Evolutionary conservation across 345 rosid species (phyloP).

Genomic region (Eucalyptus guilfoylei): DNA sequence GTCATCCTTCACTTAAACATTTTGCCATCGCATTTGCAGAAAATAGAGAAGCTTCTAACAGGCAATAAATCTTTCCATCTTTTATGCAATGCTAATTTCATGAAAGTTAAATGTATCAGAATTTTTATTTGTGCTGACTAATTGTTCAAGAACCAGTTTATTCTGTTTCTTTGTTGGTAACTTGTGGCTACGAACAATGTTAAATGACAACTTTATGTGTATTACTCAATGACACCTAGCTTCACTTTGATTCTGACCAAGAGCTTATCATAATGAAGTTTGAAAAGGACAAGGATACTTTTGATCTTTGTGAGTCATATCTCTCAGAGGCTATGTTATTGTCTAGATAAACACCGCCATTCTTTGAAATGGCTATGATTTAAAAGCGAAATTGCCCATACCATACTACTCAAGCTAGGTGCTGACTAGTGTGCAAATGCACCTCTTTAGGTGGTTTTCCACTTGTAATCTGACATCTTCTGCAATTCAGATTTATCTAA

Average conservation of each 20-base stretch:
- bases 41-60: conserved; percentile 42
- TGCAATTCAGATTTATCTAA: background rate
- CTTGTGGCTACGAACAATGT: background rate
- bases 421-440: background rate
- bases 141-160: background rate
- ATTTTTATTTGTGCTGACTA: background rate
- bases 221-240: background rate
- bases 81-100: background rate
- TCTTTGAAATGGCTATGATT: background rate
- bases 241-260: background rate
- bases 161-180: background rate
- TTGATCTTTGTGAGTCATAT: background rate
- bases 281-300: background rate
- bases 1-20: conserved; percentile 50
- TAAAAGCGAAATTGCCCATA: background rate
- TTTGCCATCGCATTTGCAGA: conserved; percentile 34
- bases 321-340: background rate
- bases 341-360: background rate
- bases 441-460: background rate
- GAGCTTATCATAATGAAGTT: background rate
- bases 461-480: background rate
- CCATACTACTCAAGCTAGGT: background rate
- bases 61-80: conserved; percentile 15
- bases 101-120: background rate
- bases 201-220: background rate